A percentile compares a stretch with the other conserved stretches of the same genome.
These are phyloP conservation scores for Colletotrichum musae DNA, from an alignment of 2,329 filamentous ascomycete genomes.

Conservation along the genomic window DNA sequence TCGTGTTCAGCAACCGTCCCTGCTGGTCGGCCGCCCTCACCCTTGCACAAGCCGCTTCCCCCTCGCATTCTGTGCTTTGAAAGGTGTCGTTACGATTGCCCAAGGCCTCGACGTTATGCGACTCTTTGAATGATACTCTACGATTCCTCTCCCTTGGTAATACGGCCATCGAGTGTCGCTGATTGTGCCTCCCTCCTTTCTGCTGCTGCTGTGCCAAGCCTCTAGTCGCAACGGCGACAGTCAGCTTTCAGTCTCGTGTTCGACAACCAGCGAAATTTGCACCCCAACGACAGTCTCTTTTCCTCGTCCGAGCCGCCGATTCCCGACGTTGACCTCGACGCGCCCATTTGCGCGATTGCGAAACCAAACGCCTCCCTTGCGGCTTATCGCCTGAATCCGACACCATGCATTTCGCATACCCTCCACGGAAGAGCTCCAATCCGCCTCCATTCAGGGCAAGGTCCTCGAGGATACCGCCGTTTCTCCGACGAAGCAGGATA, in stretches of 20 bases:
- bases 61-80: constrained; percentile 1
- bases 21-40: constrained; percentile 13
- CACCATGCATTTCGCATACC: constrained; percentile 91
- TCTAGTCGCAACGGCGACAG: constrained; percentile 35
- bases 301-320: constrained; percentile 3
- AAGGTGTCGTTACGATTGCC: constrained; percentile 16
- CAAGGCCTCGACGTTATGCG: constrained; percentile 30
- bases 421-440: constrained; percentile 86
- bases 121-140: constrained; percentile 25
- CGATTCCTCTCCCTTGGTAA: constrained; percentile 7
- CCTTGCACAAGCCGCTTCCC: constrained; percentile 24
- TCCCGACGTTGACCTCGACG: neutral
- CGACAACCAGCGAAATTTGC: constrained; percentile 13
- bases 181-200: constrained; percentile 35
- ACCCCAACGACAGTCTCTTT: constrained; percentile 2
- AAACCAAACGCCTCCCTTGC: neutral
- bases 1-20: constrained; percentile 33
- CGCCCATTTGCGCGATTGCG: constrained; percentile 16
- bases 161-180: constrained; percentile 23
- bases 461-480: constrained; percentile 63
- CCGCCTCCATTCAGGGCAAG: constrained; percentile 79
- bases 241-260: constrained; percentile 36
- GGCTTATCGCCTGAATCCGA: constrained; percentile 24
- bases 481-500: constrained; percentile 73
- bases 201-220: constrained; percentile 24